A percentile compares a stretch with the other conserved stretches of the same genome.
Conservation (phyloP, 768 basidiomycete genomes). For the Gyrodon lividus region DNA sequence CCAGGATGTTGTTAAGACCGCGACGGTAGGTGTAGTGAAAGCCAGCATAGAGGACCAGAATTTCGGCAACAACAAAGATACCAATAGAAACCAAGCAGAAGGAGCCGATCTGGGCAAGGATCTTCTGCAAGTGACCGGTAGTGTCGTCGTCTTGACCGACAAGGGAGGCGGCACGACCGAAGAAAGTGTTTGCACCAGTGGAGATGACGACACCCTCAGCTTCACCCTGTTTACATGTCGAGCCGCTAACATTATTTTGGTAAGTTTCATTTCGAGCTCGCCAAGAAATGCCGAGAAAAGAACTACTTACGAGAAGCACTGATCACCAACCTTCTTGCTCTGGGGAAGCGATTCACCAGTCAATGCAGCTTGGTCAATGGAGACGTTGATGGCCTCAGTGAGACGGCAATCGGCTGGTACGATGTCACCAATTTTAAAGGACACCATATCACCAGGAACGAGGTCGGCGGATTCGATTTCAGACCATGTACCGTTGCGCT, state of each 20-base stretch:
- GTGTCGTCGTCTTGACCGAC: constrained; percentile 98
- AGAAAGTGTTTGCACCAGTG: constrained; percentile 97
- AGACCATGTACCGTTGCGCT: constrained; percentile 78
- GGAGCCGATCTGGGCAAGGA: constrained; percentile 95
- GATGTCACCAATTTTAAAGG: constrained; percentile 99
- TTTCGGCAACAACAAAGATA: constrained; percentile 92
- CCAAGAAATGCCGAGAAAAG: background rate
- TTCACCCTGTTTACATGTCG: constrained; percentile 98
- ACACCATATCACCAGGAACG: constrained; percentile 93
- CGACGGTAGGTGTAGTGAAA: constrained; percentile 90
- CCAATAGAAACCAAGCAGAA: constrained; percentile 98
- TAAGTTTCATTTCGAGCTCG: background rate
- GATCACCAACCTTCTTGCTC: constrained; percentile 89
- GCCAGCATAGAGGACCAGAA: constrained; percentile 88
- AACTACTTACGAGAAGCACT: constrained; percentile 98
- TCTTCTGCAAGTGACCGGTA: constrained; percentile 97
- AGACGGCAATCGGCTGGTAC: constrained; percentile 98
- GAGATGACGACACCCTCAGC: constrained; percentile 99
- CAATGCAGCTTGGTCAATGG: constrained; percentile 96
- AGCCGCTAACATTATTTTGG: constrained; percentile 56
- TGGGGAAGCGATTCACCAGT: constrained; percentile 96
- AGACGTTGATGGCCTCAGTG: constrained; percentile 94
- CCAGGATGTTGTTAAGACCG: constrained; percentile 96
- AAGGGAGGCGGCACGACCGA: constrained; percentile 96
- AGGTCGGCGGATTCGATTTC: constrained; percentile 90